These are phyloP conservation scores for Anisodus tanguticus DNA, from an alignment of 257 asterid genomes.

Conservation along the genomic window DNA sequence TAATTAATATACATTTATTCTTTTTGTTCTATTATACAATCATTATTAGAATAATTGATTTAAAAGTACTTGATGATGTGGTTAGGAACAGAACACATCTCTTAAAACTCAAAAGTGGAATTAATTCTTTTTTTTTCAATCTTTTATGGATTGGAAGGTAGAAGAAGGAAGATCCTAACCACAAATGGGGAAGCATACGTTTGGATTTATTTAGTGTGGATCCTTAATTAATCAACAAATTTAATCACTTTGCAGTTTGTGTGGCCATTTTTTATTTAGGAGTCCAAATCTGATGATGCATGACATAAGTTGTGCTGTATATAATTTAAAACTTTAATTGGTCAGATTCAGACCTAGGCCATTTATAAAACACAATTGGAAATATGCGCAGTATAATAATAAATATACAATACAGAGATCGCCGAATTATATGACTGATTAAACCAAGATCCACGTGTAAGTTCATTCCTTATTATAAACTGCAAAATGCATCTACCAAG, in stretches of 20 bases:
- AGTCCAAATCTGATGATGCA: neutral
- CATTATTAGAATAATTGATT: neutral
- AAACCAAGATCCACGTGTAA: constrained; percentile 5
- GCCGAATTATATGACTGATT: constrained; percentile 35
- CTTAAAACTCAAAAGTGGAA: constrained; percentile 2
- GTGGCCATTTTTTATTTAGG: neutral
- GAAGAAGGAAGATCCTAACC: constrained; percentile 39
- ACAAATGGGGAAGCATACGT: neutral
- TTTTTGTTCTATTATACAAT: neutral
- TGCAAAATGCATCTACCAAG: neutral
- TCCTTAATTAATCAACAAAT: constrained; percentile 27
- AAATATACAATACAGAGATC: neutral
- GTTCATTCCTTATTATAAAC: neutral
- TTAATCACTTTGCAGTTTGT: constrained; percentile 29
- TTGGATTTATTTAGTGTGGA: constrained; percentile 30
- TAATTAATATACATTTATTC: neutral
- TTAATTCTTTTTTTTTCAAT: neutral
- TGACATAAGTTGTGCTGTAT: neutral
- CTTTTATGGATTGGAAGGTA: constrained; percentile 28
- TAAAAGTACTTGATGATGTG: constrained; percentile 30
- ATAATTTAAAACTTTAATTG: neutral
- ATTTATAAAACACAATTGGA: neutral
- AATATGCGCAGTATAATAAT: neutral
- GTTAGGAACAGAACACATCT: constrained; percentile 36
- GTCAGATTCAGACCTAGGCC: neutral